phyloP scores from a whole-genome alignment of 2,329 filamentous ascomycete genomes.

The Fusarium pseudoanthophilum region DNA sequence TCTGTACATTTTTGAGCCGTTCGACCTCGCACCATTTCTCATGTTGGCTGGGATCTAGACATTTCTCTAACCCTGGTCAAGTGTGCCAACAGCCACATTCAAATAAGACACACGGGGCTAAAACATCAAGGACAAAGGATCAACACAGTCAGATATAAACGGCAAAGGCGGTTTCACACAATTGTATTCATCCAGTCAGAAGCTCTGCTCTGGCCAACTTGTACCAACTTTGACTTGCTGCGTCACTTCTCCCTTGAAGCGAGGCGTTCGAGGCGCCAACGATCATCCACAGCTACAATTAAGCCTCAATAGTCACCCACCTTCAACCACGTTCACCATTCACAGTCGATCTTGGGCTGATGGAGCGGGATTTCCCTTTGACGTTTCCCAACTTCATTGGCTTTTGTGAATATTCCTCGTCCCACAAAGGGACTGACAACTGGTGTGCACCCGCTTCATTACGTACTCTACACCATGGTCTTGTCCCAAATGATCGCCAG shows the following conservation, averaged over 20 bases:
- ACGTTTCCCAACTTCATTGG: conserved; percentile 30
- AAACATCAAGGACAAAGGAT: conserved; percentile 19
- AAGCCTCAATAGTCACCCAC: conserved; percentile 34
- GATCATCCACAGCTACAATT: conserved; percentile 23
- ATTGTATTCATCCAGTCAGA: conserved; percentile 27
- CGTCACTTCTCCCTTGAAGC: conserved; percentile 35
- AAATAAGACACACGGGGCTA: conserved; percentile 3
- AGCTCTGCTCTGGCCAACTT: conserved; percentile 29
- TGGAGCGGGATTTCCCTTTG: conserved; percentile 26
- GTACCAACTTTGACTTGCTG: conserved; percentile 27
- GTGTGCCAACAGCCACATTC: conserved; percentile 4
- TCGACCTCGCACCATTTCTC: conserved; percentile 37
- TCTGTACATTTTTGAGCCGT: conserved; percentile 13
- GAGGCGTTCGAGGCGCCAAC: conserved; percentile 23
- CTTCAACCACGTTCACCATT: conserved; percentile 20
- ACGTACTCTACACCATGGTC: conserved; percentile 37
- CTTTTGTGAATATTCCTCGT: conserved; percentile 24
- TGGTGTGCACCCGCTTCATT: conserved; percentile 39
- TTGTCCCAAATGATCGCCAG: conserved; percentile 38
- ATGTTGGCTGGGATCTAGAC: conserved; percentile 29
- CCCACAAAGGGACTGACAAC: conserved; percentile 35
- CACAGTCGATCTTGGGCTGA: conserved; percentile 9
- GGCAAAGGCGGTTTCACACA: conserved; percentile 32
- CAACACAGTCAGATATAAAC: conserved; percentile 23
- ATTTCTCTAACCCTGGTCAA: conserved; percentile 15